Evolutionary conservation across 1,284 basidiomycete species (phyloP), one percentile per base, ranked within the genome.

Genomic region (Trichosporon sp.): DNA sequence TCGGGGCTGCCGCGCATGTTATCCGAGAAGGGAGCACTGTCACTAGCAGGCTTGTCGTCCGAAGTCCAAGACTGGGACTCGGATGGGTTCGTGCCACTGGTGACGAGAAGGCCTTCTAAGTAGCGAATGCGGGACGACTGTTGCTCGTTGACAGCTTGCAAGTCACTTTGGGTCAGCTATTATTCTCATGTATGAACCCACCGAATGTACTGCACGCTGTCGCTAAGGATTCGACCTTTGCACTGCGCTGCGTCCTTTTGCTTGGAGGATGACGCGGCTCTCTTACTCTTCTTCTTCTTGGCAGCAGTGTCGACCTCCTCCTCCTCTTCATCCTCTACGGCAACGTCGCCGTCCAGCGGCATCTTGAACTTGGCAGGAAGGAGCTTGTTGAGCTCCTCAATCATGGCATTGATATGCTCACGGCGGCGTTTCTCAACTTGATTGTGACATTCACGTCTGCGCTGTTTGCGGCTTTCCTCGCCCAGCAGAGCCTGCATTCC

Each of bases 361-460:
- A 75, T 71, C 63, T 73, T 73, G 67, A 74, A 75, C 38, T 69
- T 66, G 0, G 78, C 46, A 0, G 82, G 82, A 1, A 83, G 71
- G 5, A 83, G 73, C 56, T 75, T 76, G 67, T 78, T 76, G 11
- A 83, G 76, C 70, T 82, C 80, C 66, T 83, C 81, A 63, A 83
- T 83, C 75, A 82, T 83, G 32, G 79, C 78, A 56, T 83, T 83
- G 76, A 83, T 83, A 64, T 81, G 80, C 68, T 83, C 82, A 21
- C 82, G 75, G 21, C 82, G 76, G 26, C 81, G 75, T 68, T 82
- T 80, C 73, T 83, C 82, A 2, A 83, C 82, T 59, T 81, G 80
- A 65, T 83, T 83, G 74, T 83, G 82, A 40, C 80, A 82, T 68
- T 83, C 79, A n/a, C 81, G 76, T 12, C 81, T 73, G 7, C 79